Evolutionary conservation across 2,329 filamentous ascomycete genomes (phyloP).

Genomic region (Chlorencoelia australis): DNA sequence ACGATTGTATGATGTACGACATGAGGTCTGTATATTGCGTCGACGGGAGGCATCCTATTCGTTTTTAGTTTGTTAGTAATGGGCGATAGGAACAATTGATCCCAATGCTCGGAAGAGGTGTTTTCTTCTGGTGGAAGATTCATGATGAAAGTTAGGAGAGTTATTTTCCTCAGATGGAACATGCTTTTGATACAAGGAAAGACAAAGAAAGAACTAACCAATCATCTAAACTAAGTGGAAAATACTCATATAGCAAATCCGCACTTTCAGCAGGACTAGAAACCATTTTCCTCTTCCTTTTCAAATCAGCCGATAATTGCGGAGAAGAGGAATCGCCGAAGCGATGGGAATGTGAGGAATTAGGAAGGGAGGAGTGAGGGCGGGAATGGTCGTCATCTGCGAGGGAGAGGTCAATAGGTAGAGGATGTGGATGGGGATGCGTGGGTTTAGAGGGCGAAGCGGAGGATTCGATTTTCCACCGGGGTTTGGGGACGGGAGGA

Average conservation of each 20-base stretch:
- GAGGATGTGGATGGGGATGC: constrained; percentile 8
- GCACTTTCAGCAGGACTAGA: constrained; percentile 62
- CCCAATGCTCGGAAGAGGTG: no score
- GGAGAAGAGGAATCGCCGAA: no score
- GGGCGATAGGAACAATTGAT: no score
- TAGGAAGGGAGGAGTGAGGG: background rate
- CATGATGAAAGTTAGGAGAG: no score
- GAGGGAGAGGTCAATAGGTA: constrained; percentile 24
- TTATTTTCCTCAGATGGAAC: no score
- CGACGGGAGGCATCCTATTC: constrained; percentile 70
- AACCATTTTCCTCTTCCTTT: constrained; percentile 3
- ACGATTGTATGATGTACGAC: constrained; percentile 82
- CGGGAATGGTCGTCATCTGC: constrained; percentile 21
- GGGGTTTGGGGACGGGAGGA: constrained; percentile 23
- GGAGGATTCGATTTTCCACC: constrained; percentile 24
- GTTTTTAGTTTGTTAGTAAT: no score
- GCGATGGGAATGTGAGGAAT: no score
- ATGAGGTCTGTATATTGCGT: constrained; percentile 83
- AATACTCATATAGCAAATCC: constrained; percentile 89
- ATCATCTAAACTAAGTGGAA: constrained; percentile 81
- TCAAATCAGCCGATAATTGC: constrained; percentile 1
- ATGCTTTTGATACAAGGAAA: no score
- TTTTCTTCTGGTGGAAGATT: no score
- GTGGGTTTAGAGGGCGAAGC: background rate
- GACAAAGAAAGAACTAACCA: constrained; percentile 40